Evolutionary conservation across 2,329 filamentous ascomycete genomes (phyloP).

Genomic region (Pseudogymnoascus sp.): DNA sequence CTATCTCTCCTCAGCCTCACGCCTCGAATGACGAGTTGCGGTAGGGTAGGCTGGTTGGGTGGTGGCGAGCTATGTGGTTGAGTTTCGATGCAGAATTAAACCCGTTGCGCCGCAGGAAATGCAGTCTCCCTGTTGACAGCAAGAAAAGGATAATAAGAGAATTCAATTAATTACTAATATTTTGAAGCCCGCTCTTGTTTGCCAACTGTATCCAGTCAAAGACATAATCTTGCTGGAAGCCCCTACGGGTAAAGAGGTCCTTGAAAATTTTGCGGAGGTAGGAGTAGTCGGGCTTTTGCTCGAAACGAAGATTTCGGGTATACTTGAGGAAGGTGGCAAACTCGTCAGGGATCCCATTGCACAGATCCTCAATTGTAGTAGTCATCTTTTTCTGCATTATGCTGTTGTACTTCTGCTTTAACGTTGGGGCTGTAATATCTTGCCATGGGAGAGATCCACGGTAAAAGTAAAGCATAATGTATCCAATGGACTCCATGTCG

Average conservation of each 20-base stretch:
- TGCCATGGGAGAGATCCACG: constrained; percentile 98
- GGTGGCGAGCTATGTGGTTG: no score
- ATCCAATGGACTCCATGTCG: constrained; percentile 97
- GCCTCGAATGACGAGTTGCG: no score
- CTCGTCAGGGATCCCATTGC: constrained; percentile 98
- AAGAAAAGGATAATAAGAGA: no score
- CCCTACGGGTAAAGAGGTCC: constrained; percentile 95
- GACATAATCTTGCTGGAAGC: constrained; percentile 99
- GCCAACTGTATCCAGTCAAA: constrained; percentile 99
- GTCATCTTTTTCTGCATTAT: constrained; percentile 99
- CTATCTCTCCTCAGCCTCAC: no score
- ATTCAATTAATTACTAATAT: no score
- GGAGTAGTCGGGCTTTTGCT: constrained; percentile 99
- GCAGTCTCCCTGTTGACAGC: no score
- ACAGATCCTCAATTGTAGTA: constrained; percentile 94
- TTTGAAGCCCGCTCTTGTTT: no score
- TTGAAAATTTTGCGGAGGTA: constrained; percentile 99
- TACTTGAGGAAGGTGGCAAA: constrained; percentile 99
- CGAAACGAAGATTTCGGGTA: constrained; percentile 94
- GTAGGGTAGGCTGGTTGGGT: no score
- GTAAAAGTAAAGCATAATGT: constrained; percentile 99
- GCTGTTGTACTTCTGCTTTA: constrained; percentile 99
- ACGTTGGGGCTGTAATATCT: constrained; percentile 93
- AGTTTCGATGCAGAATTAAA: no score
- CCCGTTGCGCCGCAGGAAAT: no score